phyloP scores from a whole-genome alignment of 2,329 filamentous ascomycete species.

The Diaporthe vexans region DNA sequence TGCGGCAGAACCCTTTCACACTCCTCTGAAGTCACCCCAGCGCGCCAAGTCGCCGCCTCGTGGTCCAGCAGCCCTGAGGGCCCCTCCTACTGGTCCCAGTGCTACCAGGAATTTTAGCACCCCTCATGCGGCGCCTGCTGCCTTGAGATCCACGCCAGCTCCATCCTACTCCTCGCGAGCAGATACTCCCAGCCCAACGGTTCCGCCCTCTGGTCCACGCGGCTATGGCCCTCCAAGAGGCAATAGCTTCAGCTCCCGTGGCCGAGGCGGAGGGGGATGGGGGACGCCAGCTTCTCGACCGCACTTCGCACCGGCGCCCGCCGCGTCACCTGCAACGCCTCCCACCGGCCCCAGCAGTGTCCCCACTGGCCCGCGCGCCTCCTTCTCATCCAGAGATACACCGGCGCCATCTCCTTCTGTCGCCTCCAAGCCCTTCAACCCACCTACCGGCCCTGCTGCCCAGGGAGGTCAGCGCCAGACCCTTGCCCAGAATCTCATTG shows the following conservation, averaged over 20 bases:
- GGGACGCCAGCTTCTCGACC: conserved; percentile 39
- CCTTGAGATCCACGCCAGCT: conserved; percentile 47
- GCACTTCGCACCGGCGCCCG: conserved; percentile 49
- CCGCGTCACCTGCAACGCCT: conserved; percentile 54
- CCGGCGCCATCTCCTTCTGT: conserved; percentile 53
- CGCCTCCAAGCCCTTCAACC: conserved; percentile 66
- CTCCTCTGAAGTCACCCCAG: conserved; percentile 43
- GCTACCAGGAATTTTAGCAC: conserved; percentile 55
- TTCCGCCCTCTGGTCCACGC: conserved; percentile 67
- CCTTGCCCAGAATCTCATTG: conserved; percentile 66
- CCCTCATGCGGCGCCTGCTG: conserved; percentile 54
- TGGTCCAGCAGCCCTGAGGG: conserved; percentile 67
- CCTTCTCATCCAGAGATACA: conserved; percentile 48
- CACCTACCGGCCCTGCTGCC: conserved; percentile 67
- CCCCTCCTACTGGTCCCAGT: conserved; percentile 62
- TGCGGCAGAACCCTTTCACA: conserved; percentile 27
- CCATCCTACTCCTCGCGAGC: conserved; percentile 52
- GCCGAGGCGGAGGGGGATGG: conserved; percentile 53
- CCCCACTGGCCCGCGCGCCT: conserved; percentile 63
- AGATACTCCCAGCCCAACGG: conserved; percentile 61
- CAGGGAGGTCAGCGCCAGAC: conserved; percentile 57
- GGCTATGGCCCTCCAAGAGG: conserved; percentile 64
- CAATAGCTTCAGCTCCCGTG: conserved; percentile 58
- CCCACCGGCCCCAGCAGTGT: conserved; percentile 57
- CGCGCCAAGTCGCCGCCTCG: conserved; percentile 65